phyloP scores from a whole-genome alignment of 176 grass and related monocot genomes.

The Metroxylon sagu region DNA sequence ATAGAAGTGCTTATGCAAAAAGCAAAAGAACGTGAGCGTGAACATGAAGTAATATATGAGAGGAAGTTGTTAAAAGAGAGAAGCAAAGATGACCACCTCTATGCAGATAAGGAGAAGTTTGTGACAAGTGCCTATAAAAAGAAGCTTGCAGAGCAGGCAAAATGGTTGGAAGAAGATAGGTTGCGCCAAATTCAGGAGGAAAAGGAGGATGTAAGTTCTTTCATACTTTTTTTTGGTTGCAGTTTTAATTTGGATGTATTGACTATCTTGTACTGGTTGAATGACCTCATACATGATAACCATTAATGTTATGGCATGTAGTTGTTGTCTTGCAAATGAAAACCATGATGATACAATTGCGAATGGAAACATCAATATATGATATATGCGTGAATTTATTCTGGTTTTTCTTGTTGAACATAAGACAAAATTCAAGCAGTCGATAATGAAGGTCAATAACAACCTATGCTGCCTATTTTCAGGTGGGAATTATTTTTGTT shows the following conservation, averaged over 20 bases:
- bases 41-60: constrained; percentile 91
- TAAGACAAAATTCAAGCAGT: too few relatives aligned
- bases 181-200: constrained; percentile 58
- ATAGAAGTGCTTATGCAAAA: constrained; percentile 77
- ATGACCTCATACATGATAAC: too few relatives aligned
- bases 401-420: too few relatives aligned
- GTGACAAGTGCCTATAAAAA: constrained; percentile 87
- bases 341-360: too few relatives aligned
- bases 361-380: too few relatives aligned
- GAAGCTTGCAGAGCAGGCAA: constrained; percentile 81
- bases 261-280: neutral
- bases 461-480: too few relatives aligned
- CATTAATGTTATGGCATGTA: too few relatives aligned
- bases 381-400: too few relatives aligned
- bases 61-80: constrained; percentile 90
- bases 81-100: constrained; percentile 88
- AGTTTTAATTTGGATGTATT: neutral
- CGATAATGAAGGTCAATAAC: too few relatives aligned
- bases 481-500: too few relatives aligned
- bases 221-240: neutral
- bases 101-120: constrained; percentile 80
- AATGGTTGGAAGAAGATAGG: constrained; percentile 89
- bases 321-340: too few relatives aligned
- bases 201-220: constrained; percentile 76
- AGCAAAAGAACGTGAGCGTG: constrained; percentile 76